phyloP scores from a whole-genome alignment of 2,329 filamentous ascomycete species.

The Fusarium sp. region DNA sequence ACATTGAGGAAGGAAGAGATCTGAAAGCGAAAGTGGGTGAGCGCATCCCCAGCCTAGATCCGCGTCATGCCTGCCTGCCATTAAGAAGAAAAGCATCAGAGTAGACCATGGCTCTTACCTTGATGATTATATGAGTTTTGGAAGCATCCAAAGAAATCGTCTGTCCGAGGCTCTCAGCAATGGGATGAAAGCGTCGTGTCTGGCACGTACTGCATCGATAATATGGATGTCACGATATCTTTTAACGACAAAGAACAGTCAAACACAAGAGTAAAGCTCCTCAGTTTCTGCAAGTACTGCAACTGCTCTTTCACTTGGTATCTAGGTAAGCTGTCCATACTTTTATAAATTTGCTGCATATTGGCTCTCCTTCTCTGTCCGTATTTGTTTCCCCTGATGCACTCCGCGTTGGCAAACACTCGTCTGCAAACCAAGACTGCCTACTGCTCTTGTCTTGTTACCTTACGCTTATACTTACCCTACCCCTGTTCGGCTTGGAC shows the following conservation, averaged over 20 bases:
- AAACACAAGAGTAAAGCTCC: background rate
- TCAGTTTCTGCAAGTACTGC: background rate
- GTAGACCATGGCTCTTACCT: background rate
- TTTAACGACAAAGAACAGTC: background rate
- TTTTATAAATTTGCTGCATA: background rate
- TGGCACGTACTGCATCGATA: background rate
- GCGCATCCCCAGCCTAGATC: background rate
- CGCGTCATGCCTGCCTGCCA: background rate
- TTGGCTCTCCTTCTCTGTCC: background rate
- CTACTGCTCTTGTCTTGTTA: too few relatives aligned
- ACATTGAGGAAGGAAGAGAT: background rate
- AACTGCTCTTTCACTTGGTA: background rate
- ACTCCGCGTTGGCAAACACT: background rate
- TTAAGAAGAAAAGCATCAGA: background rate
- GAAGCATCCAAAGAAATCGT: background rate
- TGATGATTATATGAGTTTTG: background rate
- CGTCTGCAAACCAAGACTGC: background rate
- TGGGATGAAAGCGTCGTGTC: background rate
- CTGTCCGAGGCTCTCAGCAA: background rate
- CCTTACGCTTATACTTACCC: background rate
- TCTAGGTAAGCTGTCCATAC: background rate
- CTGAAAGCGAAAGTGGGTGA: background rate
- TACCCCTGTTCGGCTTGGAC: background rate
- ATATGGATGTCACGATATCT: background rate
- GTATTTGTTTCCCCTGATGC: background rate